Conservation (phyloP, 441 rosid species). For the Erysimum cheiri region DNA sequence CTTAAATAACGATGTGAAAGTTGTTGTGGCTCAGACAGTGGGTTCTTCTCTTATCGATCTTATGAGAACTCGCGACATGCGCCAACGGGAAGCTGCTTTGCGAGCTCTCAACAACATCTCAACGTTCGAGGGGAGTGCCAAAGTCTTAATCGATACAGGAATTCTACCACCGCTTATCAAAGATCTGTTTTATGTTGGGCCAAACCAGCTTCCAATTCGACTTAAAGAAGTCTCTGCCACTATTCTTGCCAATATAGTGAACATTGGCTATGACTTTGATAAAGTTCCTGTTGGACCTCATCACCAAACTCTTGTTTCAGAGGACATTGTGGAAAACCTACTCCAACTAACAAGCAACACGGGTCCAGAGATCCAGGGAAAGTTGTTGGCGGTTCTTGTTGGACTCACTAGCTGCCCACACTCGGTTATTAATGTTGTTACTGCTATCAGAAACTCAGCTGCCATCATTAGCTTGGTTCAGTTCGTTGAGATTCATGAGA, state of each 20-base stretch:
- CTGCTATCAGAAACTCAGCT: slow-evolving; percentile 90
- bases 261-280: slow-evolving; percentile 75
- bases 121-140: slow-evolving; percentile 77
- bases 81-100: slow-evolving; percentile 79
- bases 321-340: slow-evolving; percentile 73
- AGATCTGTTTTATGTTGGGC: slow-evolving; percentile 81
- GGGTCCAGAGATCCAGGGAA: slow-evolving; percentile 92
- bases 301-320: slow-evolving; percentile 84
- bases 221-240: slow-evolving; percentile 93
- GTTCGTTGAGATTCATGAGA: slow-evolving; percentile 74
- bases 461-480: slow-evolving; percentile 94
- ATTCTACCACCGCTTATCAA: slow-evolving; percentile 91
- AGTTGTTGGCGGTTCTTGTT: slow-evolving; percentile 92
- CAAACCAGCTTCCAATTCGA: slow-evolving; percentile 82
- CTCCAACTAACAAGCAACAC: slow-evolving; percentile 94
- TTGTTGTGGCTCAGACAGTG: slow-evolving; percentile 75
- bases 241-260: slow-evolving; percentile 88
- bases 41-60: slow-evolving; percentile 81
- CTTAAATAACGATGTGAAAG: slow-evolving; percentile 80
- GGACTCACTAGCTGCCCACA: slow-evolving; percentile 81
- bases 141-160: slow-evolving; percentile 76
- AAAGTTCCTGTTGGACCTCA: slow-evolving; percentile 68
- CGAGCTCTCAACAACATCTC: slow-evolving; percentile 89
- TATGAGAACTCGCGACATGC: slow-evolving; percentile 72
- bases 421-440: slow-evolving; percentile 73